Evolutionary conservation across 2,329 filamentous ascomycete species (phyloP), one percentile per base, ranked within the genome.

Genomic region (Lachnellula hyalina): DNA sequence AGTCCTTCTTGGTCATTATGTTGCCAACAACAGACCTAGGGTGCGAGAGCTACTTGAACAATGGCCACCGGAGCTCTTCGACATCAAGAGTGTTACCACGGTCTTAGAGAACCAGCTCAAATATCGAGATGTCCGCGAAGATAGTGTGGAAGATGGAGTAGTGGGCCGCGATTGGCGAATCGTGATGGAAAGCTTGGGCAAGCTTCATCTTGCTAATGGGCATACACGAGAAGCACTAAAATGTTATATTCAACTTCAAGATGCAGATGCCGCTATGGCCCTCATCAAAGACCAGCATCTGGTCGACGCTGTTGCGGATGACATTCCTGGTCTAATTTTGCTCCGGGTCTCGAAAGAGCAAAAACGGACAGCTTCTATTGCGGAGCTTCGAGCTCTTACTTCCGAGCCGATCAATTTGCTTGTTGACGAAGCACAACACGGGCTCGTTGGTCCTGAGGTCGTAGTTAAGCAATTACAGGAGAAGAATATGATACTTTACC

Each of bases 351-450:
- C 88, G 0, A 81, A 84, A 57, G 82, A 85, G 50, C 83, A 87
- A 61, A 74, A 87, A 55, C 79, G 81, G 50, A 80, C 79, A 5
- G 87, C 91, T 63, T 75, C 83, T 0, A 73, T 83, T 17, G 71
- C 78, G 0, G 90, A 96, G 59, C 78, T 97, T 4, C 89, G 91
- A 66, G 84, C 88, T 54, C 80, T 87, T 4, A 94, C 90, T 0
- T 81, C 84, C 0, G 93, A 99, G 69, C 88, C 92, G 1, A 88
- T 96, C 50, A 84, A 85, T 1, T 75, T 97, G 7, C 84, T 99
- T 4, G 92, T 96, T 0, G 87, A 95, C 49, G 93, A 97, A 72
- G 92, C 92, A 0, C 87, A 92, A 60, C 88, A 93, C 55, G 94
- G 94, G 0, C 86, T 96, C 25, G 86, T 97, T 15, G 84, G 82